A percentile compares a stretch with the other conserved stretches of the same genome.
Evolutionary conservation across 208 protist genomes (phyloP).

Genomic region (Leishmania gerbilli): DNA sequence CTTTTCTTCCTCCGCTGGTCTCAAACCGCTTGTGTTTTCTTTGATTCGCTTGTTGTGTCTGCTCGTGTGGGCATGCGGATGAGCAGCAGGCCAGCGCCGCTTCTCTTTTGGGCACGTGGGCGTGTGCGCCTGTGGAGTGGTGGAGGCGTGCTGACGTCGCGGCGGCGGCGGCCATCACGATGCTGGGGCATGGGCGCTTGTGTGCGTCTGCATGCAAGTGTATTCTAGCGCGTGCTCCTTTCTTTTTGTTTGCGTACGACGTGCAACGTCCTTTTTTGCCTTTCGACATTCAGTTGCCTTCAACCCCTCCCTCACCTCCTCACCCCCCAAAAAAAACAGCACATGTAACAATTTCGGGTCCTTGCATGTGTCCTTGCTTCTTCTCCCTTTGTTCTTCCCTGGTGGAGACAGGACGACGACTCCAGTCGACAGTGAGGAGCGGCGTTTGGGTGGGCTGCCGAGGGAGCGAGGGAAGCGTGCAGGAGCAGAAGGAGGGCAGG

Average conservation of each 20-base stretch:
- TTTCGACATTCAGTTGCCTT: background rate
- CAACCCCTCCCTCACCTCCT: background rate
- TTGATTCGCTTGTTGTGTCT: background rate
- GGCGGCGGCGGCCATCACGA: background rate
- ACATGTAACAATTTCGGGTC: background rate
- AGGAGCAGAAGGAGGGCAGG: background rate
- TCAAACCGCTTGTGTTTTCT: background rate
- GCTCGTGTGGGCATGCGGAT: background rate
- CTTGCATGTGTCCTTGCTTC: background rate
- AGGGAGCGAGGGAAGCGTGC: background rate
- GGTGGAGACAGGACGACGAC: background rate
- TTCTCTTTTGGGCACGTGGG: background rate
- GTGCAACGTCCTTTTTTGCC: background rate
- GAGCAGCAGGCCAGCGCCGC: background rate
- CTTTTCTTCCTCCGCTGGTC: background rate
- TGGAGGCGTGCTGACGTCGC: background rate
- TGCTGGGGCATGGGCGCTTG: background rate
- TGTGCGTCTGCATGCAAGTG: conserved; percentile 18
- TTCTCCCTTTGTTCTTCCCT: background rate
- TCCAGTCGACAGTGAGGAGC: background rate
- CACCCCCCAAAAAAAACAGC: background rate
- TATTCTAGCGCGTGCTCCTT: background rate
- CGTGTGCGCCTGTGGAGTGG: background rate
- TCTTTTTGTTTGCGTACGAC: background rate
- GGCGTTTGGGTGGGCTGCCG: background rate